These are phyloP conservation scores for Trifolium dubium DNA, from an alignment of 306 rosid genomes.

Conservation along the genomic window DNA sequence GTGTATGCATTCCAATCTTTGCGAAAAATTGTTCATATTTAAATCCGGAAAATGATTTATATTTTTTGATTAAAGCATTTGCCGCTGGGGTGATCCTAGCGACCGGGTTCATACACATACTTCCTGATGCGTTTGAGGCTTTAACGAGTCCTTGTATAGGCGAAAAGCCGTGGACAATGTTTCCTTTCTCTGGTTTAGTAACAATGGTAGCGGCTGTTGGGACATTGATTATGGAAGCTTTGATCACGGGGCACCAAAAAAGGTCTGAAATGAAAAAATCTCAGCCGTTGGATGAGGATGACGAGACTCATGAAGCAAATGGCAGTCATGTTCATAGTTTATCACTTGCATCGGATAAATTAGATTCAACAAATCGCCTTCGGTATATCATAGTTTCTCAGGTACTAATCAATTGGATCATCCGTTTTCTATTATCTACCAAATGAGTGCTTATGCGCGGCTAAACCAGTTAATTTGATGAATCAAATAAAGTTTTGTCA, in stretches of 20 bases:
- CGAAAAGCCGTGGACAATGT: slow-evolving; percentile 61
- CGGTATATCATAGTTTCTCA: slow-evolving; percentile 45
- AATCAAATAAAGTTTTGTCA: background rate
- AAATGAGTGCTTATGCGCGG: background rate
- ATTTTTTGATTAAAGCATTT: slow-evolving; percentile 62
- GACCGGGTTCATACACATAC: slow-evolving; percentile 68
- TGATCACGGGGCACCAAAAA: slow-evolving; percentile 54
- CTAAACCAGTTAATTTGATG: background rate
- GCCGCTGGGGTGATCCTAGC: slow-evolving; percentile 78
- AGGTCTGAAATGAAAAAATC: slow-evolving; percentile 47
- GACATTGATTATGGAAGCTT: slow-evolving; percentile 64
- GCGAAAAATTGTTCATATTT: slow-evolving; percentile 44
- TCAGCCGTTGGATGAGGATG: slow-evolving; percentile 47
- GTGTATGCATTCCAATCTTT: slow-evolving; percentile 59
- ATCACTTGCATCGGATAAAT: slow-evolving; percentile 4
- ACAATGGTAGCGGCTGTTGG: slow-evolving; percentile 67
- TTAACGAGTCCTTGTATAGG: slow-evolving; percentile 56
- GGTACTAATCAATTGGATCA: slow-evolving; percentile 3
- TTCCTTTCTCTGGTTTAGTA: slow-evolving; percentile 67
- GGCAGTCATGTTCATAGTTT: slow-evolving; percentile 19
- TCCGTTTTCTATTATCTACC: background rate
- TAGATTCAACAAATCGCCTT: slow-evolving; percentile 39
- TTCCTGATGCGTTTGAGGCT: slow-evolving; percentile 66
- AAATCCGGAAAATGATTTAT: slow-evolving; percentile 51
- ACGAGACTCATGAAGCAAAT: slow-evolving; percentile 7